These are phyloP conservation scores for Fusarium clavum DNA, from an alignment of 2,329 filamentous ascomycete species.

Conservation along the genomic window DNA sequence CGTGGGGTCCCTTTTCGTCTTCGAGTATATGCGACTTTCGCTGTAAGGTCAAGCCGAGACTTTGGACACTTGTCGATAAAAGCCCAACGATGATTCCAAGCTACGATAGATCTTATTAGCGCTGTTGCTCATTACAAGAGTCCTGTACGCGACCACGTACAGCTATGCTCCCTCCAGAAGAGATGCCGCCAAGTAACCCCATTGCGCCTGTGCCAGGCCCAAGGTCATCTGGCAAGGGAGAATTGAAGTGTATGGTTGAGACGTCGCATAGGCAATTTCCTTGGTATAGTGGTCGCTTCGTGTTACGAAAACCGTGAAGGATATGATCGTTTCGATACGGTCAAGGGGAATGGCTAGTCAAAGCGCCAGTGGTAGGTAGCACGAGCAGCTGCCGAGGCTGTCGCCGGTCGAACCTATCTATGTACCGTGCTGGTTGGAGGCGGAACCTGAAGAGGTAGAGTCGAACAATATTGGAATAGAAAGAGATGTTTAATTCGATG, in stretches of 20 bases:
- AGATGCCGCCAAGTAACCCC: slow-evolving; percentile 80
- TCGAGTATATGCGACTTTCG: slow-evolving; percentile 98
- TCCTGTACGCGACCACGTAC: slow-evolving; percentile 63
- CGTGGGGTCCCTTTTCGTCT: slow-evolving; percentile 87
- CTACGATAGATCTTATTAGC: slow-evolving; percentile 58
- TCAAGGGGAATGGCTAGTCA: slow-evolving; percentile 29
- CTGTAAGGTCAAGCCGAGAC: slow-evolving; percentile 92
- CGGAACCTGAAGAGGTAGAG: slow-evolving; percentile 23
- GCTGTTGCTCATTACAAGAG: background rate
- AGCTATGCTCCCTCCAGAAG: slow-evolving; percentile 81
- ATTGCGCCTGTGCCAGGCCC: slow-evolving; percentile 63
- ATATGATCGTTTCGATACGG: slow-evolving; percentile 15
- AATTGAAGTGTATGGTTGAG: slow-evolving; percentile 30
- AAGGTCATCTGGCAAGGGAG: slow-evolving; percentile 60
- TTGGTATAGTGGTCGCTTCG: slow-evolving; percentile 9
- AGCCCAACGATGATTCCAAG: slow-evolving; percentile 94
- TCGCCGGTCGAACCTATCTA: slow-evolving; percentile 14
- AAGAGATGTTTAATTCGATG: slow-evolving; percentile 19
- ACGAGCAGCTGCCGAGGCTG: slow-evolving; percentile 18
- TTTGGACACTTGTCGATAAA: slow-evolving; percentile 93
- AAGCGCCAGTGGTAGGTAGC: slow-evolving; percentile 24
- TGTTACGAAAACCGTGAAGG: slow-evolving; percentile 5
- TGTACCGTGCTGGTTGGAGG: slow-evolving; percentile 30
- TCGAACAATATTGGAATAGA: background rate
- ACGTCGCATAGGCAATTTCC: slow-evolving; percentile 44